Percentiles rank a stretch among this genome's conserved stretches.
Evolutionary conservation across 208 protist genomes (phyloP).

Genomic region (Trichomonas vaginalis): DNA sequence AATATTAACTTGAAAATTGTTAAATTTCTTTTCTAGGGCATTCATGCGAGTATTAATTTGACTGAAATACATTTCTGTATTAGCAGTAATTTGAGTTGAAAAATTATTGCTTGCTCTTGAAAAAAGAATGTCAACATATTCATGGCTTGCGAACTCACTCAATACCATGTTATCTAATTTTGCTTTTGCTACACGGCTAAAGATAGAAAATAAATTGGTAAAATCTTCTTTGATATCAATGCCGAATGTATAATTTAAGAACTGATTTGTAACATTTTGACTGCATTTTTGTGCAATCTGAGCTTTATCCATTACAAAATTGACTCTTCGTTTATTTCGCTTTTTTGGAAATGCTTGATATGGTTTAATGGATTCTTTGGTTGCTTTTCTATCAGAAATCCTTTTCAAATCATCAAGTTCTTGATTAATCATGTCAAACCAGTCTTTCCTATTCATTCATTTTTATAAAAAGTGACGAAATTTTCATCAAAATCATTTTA

Average conservation of each 20-base stretch:
- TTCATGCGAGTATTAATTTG: not conserved
- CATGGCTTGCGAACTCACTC: not conserved
- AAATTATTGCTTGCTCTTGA: not conserved
- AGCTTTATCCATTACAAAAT: not conserved
- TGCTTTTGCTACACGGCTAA: not conserved
- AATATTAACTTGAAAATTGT: not conserved
- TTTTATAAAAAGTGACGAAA: no score
- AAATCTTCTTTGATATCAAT: not conserved
- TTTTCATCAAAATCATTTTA: no score
- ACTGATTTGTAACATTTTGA: not conserved
- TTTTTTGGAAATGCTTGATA: not conserved
- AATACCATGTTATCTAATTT: not conserved
- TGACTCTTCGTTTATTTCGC: not conserved
- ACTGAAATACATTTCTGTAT: not conserved
- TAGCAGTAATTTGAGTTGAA: not conserved
- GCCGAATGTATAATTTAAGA: not conserved
- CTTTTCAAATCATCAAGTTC: not conserved
- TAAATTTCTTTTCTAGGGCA: not conserved
- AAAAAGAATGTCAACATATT: not conserved
- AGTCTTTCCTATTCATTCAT: not conserved
- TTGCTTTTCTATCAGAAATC: not conserved
- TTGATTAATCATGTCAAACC: not conserved
- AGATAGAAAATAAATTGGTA: not conserved
- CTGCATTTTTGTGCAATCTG: not conserved
- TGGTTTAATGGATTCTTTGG: not conserved